Evolutionary conservation across 73 alveolate genomes (phyloP), one percentile per base, ranked within the genome.

Genomic region (Tetrahymena borealis): DNA sequence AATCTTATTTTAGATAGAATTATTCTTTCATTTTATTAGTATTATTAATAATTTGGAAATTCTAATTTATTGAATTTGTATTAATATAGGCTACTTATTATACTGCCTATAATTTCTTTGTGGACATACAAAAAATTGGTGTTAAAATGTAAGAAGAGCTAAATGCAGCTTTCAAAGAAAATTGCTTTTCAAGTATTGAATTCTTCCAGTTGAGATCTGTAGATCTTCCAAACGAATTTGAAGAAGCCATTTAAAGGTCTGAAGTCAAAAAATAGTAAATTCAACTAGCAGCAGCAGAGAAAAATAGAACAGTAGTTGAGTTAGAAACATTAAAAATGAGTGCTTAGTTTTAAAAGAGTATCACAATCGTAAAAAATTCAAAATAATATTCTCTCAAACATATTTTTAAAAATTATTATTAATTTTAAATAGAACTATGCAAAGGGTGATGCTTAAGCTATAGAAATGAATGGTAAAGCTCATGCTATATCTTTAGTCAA

Each of bases 181-280:
- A 95, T 35, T 97, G 98, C 90, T 97, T 91, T 93, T 94, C 98
- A 12, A 93, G 85, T 90, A 96, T 98, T 16, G 98, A 95, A 90
- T 98, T 96, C 94, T 98, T 98, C 97, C 96, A 98, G 94, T 96
- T 98, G 40, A 79, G 97, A 39, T 94, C 97, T 36, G 99, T 98
- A 31, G 99, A 98, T 96, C 93, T 98, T 40, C 99, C 99, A 3
- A 97, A 95, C 92, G 94, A 96, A 91, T 98, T 97, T 94, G 99
- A 98, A 78, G 94, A 91, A 33, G 99, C 99, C 3, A 98, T 98
- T 39, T 98, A 97, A 95, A 97, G 95, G 40, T 95, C 99, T 78
- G 99, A 98, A 95, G 99, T 98, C 13, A 94, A 98, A 96, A 98
- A 97, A 91, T 97, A 98, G 93, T 99, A 97, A 91, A 98, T 98